A percentile compares a stretch with the other conserved stretches of the same genome.
Conservation (phyloP, 2,329 filamentous ascomycete species). For the Botrytis tulipae region DNA sequence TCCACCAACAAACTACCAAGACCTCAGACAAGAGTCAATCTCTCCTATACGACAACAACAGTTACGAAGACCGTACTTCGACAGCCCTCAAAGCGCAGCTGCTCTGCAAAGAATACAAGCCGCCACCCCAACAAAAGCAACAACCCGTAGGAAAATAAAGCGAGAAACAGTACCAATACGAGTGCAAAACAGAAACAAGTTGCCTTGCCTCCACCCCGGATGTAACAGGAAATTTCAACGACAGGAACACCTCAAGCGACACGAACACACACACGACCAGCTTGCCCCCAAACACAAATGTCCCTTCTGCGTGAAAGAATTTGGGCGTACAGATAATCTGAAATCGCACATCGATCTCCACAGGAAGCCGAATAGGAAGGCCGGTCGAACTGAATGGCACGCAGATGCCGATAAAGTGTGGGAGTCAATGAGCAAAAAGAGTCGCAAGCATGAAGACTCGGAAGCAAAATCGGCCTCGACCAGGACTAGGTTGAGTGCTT, state of each 20-base stretch:
- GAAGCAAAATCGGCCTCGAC: neutral
- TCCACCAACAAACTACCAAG: neutral
- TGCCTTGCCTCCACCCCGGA: slow-evolving; percentile 44
- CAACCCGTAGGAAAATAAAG: slow-evolving; percentile 4
- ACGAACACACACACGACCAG: slow-evolving; percentile 45
- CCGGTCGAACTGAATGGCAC: slow-evolving; percentile 22
- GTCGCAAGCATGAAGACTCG: neutral
- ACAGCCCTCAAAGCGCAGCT: slow-evolving; percentile 10
- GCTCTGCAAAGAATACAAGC: slow-evolving; percentile 24
- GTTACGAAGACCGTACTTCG: slow-evolving; percentile 13
- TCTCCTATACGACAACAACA: slow-evolving; percentile 19
- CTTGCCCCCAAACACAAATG: slow-evolving; percentile 23
- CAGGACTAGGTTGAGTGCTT: neutral
- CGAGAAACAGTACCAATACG: slow-evolving; percentile 16
- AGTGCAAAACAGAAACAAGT: slow-evolving; percentile 41
- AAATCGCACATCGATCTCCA: slow-evolving; percentile 31
- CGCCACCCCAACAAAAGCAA: slow-evolving; percentile 5
- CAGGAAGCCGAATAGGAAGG: slow-evolving; percentile 20
- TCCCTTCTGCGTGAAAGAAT: slow-evolving; percentile 28
- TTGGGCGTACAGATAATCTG: slow-evolving; percentile 33
- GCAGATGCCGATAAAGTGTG: slow-evolving; percentile 9
- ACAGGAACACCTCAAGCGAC: slow-evolving; percentile 49
- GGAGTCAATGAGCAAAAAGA: neutral
- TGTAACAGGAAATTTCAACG: slow-evolving; percentile 48
- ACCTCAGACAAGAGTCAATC: slow-evolving; percentile 9